These are phyloP conservation scores for Cyamopsis tetragonoloba DNA, from an alignment of 306 rosid species.

Conservation along the genomic window DNA sequence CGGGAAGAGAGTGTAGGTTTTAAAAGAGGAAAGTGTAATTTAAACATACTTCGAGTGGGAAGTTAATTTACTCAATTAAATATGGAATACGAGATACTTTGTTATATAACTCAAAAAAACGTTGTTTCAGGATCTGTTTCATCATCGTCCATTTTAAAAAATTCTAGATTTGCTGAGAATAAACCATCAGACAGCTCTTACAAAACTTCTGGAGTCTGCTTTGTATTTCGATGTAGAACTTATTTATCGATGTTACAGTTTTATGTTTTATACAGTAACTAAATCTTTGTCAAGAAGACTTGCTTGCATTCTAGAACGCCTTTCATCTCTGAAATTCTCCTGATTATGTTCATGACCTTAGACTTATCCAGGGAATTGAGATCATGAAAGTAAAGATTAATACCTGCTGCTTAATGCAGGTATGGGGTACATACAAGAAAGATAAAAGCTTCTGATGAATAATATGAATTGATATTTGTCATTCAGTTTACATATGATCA, in stretches of 20 bases:
- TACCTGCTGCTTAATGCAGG: neutral
- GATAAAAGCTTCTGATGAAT: neutral
- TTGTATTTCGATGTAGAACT: neutral
- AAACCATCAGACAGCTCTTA: neutral
- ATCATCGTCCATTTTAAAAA: neutral
- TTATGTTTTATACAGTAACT: neutral
- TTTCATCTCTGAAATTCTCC: neutral
- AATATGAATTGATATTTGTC: neutral
- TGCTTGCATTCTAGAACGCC: neutral
- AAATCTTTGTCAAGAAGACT: neutral
- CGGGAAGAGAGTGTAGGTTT: no score
- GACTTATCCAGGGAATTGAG: neutral
- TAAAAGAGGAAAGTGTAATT: no score
- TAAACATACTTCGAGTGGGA: no score
- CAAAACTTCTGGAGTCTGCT: neutral
- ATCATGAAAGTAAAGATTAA: slow-evolving; percentile 1
- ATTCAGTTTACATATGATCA: neutral
- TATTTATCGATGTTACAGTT: neutral
- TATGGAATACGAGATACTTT: neutral
- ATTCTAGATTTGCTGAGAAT: neutral
- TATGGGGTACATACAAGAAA: slow-evolving; percentile 1
- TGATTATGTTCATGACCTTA: neutral
- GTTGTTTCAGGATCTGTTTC: neutral
- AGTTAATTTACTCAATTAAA: no score
- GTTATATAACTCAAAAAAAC: neutral